Conservation (phyloP, 1,139 yeast species). For the Meyerozyma athensensis region DNA sequence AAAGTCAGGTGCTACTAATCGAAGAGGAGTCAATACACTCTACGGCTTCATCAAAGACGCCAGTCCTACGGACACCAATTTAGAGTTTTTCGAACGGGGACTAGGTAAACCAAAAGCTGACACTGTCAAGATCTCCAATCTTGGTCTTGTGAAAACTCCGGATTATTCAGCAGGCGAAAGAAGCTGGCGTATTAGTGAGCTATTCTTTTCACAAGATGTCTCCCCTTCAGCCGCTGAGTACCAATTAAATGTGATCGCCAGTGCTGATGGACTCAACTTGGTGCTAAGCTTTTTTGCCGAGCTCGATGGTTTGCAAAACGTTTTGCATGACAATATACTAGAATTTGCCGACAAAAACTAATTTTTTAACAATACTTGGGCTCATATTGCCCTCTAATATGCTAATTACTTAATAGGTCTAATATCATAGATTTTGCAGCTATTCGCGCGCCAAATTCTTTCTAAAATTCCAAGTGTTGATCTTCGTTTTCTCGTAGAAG, state of each 20-base stretch:
- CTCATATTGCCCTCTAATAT: background rate
- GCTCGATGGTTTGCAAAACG: conserved; percentile 1
- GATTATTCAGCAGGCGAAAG: conserved; percentile 4
- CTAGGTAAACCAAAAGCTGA: conserved; percentile 30
- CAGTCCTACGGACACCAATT: conserved; percentile 17
- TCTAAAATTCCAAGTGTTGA: too few relatives aligned
- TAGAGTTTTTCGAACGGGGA: conserved; percentile 17
- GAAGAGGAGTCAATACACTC: conserved; percentile 21
- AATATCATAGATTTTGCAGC: too few relatives aligned
- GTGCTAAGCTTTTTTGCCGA: conserved; percentile 27
- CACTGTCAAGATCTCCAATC: conserved; percentile 34
- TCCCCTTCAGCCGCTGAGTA: conserved; percentile 35
- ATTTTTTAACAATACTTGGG: background rate
- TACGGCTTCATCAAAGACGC: conserved; percentile 18
- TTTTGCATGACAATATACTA: background rate
- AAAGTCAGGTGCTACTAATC: conserved; percentile 17
- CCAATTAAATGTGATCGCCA: conserved; percentile 30
- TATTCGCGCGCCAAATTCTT: too few relatives aligned
- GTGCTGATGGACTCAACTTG: conserved; percentile 30
- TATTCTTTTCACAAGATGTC: conserved; percentile 36
- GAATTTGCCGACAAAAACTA: background rate
- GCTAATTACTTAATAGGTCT: too few relatives aligned
- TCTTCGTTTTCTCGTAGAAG: too few relatives aligned
- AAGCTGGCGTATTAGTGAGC: conserved; percentile 24
- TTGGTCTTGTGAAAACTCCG: conserved; percentile 26